Evolutionary conservation across 768 basidiomycete species (phyloP).

Genomic region (Lentinula sp.): DNA sequence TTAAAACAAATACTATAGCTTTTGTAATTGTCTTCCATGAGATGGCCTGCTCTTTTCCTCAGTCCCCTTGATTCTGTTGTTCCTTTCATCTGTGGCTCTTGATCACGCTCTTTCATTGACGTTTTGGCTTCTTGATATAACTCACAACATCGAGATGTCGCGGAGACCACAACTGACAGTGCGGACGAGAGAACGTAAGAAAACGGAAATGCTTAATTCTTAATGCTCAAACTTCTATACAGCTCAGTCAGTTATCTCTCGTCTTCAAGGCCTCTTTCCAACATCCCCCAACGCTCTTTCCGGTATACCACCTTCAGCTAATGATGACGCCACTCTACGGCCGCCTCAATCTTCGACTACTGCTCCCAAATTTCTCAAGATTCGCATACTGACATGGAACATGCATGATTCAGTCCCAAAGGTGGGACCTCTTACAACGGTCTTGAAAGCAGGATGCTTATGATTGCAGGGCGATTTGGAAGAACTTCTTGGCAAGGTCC

Average conservation of each 20-base stretch:
- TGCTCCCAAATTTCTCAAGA: conserved; percentile 47
- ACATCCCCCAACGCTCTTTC: conserved; percentile 19
- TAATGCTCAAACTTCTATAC: not conserved
- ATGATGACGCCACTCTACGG: conserved; percentile 14
- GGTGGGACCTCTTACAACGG: conserved; percentile 19
- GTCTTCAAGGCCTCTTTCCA: conserved; percentile 49
- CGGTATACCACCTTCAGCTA: not conserved
- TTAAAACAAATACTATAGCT: not conserved
- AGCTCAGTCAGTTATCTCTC: conserved; percentile 39
- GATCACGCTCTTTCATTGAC: not conserved
- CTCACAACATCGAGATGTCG: not conserved
- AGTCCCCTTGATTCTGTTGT: not conserved
- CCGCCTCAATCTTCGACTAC: conserved; percentile 15
- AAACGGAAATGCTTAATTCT: not conserved
- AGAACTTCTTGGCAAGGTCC: conserved; percentile 63
- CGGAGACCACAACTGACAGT: conserved; percentile 4
- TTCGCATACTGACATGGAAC: conserved; percentile 75
- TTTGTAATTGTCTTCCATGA: not conserved
- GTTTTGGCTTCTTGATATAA: not conserved
- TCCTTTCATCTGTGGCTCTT: not conserved
- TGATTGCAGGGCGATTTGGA: conserved; percentile 58
- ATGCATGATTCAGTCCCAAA: conserved; percentile 83
- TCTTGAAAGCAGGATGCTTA: conserved; percentile 13
- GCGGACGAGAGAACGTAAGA: not conserved
- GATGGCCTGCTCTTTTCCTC: not conserved